Percentiles rank a stretch among this genome's conserved stretches.
Conservation (phyloP, 768 basidiomycete species). For the Favolaschia claudopus region DNA sequence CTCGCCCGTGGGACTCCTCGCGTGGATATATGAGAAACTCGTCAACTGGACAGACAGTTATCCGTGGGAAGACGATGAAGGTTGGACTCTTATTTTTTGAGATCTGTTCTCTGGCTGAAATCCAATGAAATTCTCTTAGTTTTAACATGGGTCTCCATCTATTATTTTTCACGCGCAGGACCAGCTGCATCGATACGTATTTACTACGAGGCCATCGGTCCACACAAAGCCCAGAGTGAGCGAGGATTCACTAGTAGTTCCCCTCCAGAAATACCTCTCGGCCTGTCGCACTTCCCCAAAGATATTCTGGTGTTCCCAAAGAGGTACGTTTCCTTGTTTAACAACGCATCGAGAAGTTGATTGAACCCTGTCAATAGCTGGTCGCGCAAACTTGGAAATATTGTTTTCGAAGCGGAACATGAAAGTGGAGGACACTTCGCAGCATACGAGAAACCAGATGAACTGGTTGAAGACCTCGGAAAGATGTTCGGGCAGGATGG, state of each 20-base stretch:
- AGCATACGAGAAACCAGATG: slow-evolving; percentile 6
- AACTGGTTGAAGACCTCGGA: slow-evolving; percentile 7
- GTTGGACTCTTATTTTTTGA: neutral
- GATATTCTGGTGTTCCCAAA: neutral
- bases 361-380: neutral
- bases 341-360: neutral
- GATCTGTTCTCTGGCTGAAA: neutral
- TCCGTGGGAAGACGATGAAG: neutral
- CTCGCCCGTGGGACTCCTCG: slow-evolving; percentile 50
- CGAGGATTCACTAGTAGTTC: too few relatives aligned
- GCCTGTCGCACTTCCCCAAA: neutral
- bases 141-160: neutral
- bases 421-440: slow-evolving; percentile 9
- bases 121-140: neutral
- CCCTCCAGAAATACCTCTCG: neutral
- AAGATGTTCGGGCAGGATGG: slow-evolving; percentile 8
- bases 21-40: slow-evolving; percentile 41
- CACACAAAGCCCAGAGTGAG: neutral
- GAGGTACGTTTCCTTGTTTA: neutral
- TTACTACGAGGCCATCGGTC: neutral
- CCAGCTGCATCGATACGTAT: neutral
- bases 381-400: neutral
- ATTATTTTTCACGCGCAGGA: neutral
- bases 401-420: slow-evolving; percentile 13
- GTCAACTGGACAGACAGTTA: neutral